Evolutionary conservation across 345 rosid species (phyloP), one percentile per base, ranked within the genome.

Genomic region (Populus deltoides): DNA sequence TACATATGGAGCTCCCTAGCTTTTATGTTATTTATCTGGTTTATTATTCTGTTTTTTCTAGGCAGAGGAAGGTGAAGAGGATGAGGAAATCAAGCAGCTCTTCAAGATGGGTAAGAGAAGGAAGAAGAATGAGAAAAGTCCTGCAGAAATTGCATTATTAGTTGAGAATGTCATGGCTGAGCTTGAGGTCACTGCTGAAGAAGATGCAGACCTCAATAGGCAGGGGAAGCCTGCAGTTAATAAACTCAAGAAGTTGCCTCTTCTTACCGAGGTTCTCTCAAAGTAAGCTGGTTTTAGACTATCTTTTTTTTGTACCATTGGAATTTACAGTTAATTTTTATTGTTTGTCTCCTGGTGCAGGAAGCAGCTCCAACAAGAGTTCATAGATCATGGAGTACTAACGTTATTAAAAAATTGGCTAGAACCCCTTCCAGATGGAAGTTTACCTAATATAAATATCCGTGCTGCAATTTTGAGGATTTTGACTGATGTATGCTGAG

Each of bases 401-500:
- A 88, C 94, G 62, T 85, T 96, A 68, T 79, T 92, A 77, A 96
- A 92, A 91, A 92, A 89, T 79, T 93, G 99, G 99, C 98, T 96
- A 62, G 99, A 96, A 81, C 99, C 98, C 39, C 98, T 93, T 83
- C 99, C 99, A 55, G 98, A 96, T 87, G 97, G 97, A 80, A 96
- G 99, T 79, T 89, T 96, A 78, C 99, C 99, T 12, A 93, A 90
- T 82, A 92, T 91, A 81, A 96, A 96, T 78, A 96, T 96, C 73
- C 97, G 98, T 47, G 97, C 94, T 31, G 97, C 97, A 73, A 86
- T 96, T 81, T 82, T 96, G 86, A 82, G 63, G 85, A 89, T 93
- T 80, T 83, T 96, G 83, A 83, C 90, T 73, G 98, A 93, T 85
- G 99, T 96, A 92, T 62, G 72, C 17, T 22, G 67, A 35, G 45